A percentile compares a stretch with the other conserved stretches of the same genome.
These are phyloP conservation scores for Botryosphaeria agaves DNA, from an alignment of 2,329 filamentous ascomycete genomes.

Conservation along the genomic window DNA sequence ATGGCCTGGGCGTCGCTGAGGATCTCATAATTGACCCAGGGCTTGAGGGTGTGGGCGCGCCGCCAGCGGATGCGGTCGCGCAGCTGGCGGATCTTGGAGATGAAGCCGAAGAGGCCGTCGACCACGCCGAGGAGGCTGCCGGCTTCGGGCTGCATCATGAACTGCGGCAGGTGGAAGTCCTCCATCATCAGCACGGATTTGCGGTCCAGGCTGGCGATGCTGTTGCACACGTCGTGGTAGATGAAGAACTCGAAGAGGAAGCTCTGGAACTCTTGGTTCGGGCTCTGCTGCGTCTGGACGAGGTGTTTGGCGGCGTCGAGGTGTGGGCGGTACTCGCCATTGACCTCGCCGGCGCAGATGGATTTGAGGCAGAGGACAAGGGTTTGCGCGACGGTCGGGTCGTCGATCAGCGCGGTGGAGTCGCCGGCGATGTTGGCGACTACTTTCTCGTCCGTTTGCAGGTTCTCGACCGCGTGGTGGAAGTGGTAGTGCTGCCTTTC, in stretches of 20 bases:
- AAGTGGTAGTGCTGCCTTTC: constrained; percentile 39
- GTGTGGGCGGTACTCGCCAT: constrained; percentile 63
- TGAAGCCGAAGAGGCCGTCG: constrained; percentile 63
- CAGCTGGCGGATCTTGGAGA: constrained; percentile 63
- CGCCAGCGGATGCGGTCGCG: constrained; percentile 57
- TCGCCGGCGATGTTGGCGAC: constrained; percentile 15
- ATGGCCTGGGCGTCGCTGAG: constrained; percentile 60
- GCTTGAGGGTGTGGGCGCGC: constrained; percentile 43
- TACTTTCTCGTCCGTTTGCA: constrained; percentile 16
- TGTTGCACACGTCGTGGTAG: constrained; percentile 52
- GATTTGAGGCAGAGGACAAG: constrained; percentile 43
- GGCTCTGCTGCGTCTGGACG: constrained; percentile 41
- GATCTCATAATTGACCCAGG: constrained; percentile 54
- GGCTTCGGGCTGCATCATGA: constrained; percentile 36
- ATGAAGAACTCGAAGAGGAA: constrained; percentile 65
- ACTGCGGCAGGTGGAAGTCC: constrained; percentile 35
- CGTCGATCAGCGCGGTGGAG: constrained; percentile 28
- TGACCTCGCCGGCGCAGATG: constrained; percentile 40
- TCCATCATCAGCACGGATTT: constrained; percentile 34
- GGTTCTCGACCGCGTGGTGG: constrained; percentile 21
- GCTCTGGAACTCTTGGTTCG: constrained; percentile 53
- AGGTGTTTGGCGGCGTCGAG: constrained; percentile 59
- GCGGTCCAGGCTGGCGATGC: constrained; percentile 37
- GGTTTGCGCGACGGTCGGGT: constrained; percentile 44
- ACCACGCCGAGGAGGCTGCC: constrained; percentile 59